These are phyloP conservation scores for Fusarium mexicanum DNA, from an alignment of 2,329 filamentous ascomycete genomes.

Conservation along the genomic window DNA sequence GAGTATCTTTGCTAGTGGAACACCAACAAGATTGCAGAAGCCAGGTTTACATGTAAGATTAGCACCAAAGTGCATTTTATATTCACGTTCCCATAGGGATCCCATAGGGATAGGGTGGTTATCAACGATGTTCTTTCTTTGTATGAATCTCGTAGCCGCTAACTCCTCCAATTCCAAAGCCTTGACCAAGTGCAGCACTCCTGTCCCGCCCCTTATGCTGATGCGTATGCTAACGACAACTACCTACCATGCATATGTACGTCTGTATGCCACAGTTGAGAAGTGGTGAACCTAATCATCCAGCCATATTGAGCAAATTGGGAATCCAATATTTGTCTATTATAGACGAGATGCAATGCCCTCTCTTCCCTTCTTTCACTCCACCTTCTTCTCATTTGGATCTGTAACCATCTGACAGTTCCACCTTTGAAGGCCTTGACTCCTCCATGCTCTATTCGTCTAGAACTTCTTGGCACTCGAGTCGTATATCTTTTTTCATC, in stretches of 20 bases:
- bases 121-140: conserved; percentile 25
- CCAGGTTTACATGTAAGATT: conserved; percentile 34
- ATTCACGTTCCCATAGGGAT: conserved; percentile 13
- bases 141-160: conserved; percentile 6
- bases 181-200: conserved; percentile 12
- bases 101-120: conserved; percentile 13
- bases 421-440: not conserved
- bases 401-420: not conserved
- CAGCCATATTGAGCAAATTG: conserved; percentile 23
- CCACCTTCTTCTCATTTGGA: conserved; percentile 10
- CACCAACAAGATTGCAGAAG: conserved; percentile 1
- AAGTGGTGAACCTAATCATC: conserved; percentile 33
- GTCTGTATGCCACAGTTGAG: conserved; percentile 23
- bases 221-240: conserved; percentile 26
- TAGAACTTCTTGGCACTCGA: conserved; percentile 13
- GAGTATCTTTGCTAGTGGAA: conserved; percentile 9
- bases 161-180: not conserved
- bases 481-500: conserved; percentile 20
- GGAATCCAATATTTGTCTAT: conserved; percentile 38
- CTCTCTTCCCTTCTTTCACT: conserved; percentile 2
- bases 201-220: conserved; percentile 13
- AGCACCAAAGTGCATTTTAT: conserved; percentile 26
- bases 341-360: conserved; percentile 13
- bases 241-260: conserved; percentile 20
- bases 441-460: conserved; percentile 2